Base-by-base conservation (phyloP, 1,284 basidiomycete genomes). In the Cryptococcus jaspeensis region DNA sequence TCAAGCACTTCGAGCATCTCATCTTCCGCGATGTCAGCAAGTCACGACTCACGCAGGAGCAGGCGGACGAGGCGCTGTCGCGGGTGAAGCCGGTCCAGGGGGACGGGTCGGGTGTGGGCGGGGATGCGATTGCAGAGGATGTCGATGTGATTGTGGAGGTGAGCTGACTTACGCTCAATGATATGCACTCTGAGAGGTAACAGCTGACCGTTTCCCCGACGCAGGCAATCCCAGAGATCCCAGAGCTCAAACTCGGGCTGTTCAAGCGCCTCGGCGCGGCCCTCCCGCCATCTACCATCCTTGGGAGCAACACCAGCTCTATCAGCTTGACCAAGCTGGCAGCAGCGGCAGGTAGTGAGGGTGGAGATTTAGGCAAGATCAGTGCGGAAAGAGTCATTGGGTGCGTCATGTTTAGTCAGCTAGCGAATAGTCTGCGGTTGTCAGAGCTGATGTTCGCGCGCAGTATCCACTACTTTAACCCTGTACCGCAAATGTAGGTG, bases 271-370 rank as follows among this genome's bases (percentile, higher is more conserved):
- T 98, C 16, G 85, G 87, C 18, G 81, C 81, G 44, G 83, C 86
- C 59, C 76, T 93, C 50, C 82, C 84, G 16, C 85, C 87, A 0
- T 81, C 84, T 35, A 84, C 91, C 3, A 92, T 98, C 53, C 81
- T 99, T 25, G 94, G 93, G 0, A 86, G 87, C 50, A 98, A 99
- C 72, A 99, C 94, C 2, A 93, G 90, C 53, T 93, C 90, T 12
- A 96, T 98, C 64, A 92, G 89, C 63, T 86, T 99, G 48, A 93
- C 92, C 23, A 93, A 94, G 78, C 90, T 98, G 56, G 93, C 95
- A 0, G 87, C 87, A 8, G 81, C 88, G 22, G 87, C 88, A 1
- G 79, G 89, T 82, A 0, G 76, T 81, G 60, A 84, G 82, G 43
- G 71, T 81, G 42, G 81, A 54, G 83, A 83, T 43, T 80, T 41